These are phyloP conservation scores for Mycosphaerelloides madeirae DNA, from an alignment of 2,329 filamentous ascomycete genomes.

Conservation along the genomic window DNA sequence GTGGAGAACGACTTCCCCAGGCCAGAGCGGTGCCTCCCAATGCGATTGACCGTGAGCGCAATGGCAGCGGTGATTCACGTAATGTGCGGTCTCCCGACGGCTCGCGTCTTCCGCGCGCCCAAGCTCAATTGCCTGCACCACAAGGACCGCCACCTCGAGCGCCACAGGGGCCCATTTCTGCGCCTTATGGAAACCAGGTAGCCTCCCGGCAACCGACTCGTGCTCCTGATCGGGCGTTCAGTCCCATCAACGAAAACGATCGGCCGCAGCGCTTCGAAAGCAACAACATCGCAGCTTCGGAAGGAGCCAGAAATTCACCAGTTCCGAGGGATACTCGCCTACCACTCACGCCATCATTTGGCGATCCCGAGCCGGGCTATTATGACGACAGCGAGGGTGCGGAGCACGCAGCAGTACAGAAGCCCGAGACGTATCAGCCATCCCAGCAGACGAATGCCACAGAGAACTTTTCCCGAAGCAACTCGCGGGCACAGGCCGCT, in stretches of 20 bases:
- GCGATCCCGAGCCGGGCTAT: conserved; percentile 9
- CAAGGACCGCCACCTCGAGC: conserved; percentile 61
- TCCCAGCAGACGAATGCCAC: conserved; percentile 19
- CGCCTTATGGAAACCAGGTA: conserved; percentile 18
- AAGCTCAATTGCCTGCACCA: conserved; percentile 51
- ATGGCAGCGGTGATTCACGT: conserved; percentile 20
- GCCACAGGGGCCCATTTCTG: conserved; percentile 55
- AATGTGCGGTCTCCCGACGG: conserved; percentile 21
- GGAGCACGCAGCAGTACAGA: conserved; percentile 9
- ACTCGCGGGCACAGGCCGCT: conserved; percentile 25
- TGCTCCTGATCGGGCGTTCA: conserved; percentile 27
- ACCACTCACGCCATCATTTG: conserved; percentile 19
- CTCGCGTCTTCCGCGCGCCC: conserved; percentile 40
- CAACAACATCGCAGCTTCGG: conserved; percentile 12
- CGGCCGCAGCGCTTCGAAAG: conserved; percentile 25
- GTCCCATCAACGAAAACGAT: conserved; percentile 25
- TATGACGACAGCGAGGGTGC: conserved; percentile 5
- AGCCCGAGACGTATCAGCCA: conserved; percentile 32
- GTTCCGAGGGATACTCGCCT: conserved; percentile 13
- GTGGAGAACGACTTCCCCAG: conserved; percentile 25
- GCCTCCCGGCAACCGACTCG: conserved; percentile 28
- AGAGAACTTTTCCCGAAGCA: conserved; percentile 12
- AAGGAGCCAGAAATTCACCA: conserved; percentile 9
- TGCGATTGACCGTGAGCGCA: conserved; percentile 23
- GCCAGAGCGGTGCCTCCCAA: conserved; percentile 5